A percentile compares a stretch with the other conserved stretches of the same genome.
Conservation (phyloP, 352 stramenopile genomes). For the Thalassiosira sp. region DNA sequence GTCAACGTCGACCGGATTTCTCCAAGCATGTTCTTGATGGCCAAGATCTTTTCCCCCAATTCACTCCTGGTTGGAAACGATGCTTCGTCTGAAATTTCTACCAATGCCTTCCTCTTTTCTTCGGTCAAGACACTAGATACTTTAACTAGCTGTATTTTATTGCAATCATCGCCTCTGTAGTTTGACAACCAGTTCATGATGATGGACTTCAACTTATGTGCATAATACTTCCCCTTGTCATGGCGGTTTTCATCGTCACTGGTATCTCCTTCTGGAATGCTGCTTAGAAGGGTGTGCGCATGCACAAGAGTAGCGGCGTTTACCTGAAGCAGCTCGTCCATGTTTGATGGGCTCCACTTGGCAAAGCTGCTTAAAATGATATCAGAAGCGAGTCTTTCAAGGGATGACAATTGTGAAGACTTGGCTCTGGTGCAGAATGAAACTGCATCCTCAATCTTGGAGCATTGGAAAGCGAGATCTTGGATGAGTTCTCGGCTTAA, state of each 20-base stretch:
- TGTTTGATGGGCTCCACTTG: conserved; percentile 30
- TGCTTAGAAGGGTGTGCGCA: conserved; percentile 5
- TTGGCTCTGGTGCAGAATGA: conserved; percentile 12
- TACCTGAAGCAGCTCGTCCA: conserved; percentile 23
- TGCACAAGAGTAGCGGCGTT: conserved; percentile 17
- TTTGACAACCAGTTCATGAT: conserved; percentile 15
- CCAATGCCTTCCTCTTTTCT: conserved; percentile 24
- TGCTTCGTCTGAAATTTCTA: conserved; percentile 8
- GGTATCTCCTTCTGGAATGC: neutral
- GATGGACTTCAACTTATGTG: conserved; percentile 13
- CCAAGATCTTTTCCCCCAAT: conserved; percentile 22
- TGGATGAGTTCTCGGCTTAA: conserved; percentile 17
- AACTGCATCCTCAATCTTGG: conserved; percentile 34
- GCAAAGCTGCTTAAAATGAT: conserved; percentile 39
- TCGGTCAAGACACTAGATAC: conserved; percentile 15
- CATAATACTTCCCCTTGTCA: neutral
- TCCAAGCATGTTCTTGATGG: conserved; percentile 13
- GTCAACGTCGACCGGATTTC: conserved; percentile 13
- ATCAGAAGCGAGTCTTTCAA: conserved; percentile 9
- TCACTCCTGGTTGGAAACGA: conserved; percentile 24
- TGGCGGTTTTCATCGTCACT: neutral
- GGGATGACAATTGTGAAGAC: neutral
- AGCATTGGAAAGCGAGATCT: conserved; percentile 11
- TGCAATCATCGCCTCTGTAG: conserved; percentile 15
- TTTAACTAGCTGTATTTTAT: conserved; percentile 3